Evolutionary conservation across 1,139 yeast species (phyloP).

Genomic region (Insectozyma bohioensis): DNA sequence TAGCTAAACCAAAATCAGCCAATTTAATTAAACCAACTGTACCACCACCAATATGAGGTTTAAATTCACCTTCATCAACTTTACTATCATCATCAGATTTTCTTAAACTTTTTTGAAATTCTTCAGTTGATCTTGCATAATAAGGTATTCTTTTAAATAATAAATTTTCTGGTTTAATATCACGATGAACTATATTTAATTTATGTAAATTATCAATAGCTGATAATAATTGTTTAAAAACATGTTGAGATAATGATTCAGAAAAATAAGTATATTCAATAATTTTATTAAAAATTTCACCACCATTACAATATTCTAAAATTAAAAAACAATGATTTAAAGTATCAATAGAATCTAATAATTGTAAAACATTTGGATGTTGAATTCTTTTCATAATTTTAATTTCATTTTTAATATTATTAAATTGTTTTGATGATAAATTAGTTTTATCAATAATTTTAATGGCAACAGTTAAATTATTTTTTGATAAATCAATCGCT

Average conservation of each 20-base stretch:
- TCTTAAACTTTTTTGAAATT: constrained; percentile 45
- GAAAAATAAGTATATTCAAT: constrained; percentile 88
- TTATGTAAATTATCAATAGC: constrained; percentile 83
- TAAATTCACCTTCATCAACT: constrained; percentile 82
- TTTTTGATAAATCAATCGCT: constrained; percentile 49
- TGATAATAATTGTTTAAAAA: constrained; percentile 78
- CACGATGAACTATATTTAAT: constrained; percentile 89
- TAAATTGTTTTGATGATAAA: constrained; percentile 46
- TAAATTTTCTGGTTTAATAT: constrained; percentile 91
- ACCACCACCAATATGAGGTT: constrained; percentile 82
- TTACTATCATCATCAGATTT: constrained; percentile 77
- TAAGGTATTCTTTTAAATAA: constrained; percentile 53
- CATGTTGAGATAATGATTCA: constrained; percentile 82
- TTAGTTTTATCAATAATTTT: constrained; percentile 78
- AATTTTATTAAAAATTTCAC: constrained; percentile 92
- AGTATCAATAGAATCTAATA: constrained; percentile 60
- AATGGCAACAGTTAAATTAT: constrained; percentile 67
- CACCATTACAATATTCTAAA: constrained; percentile 86
- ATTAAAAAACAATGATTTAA: constrained; percentile 71
- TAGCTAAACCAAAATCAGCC: constrained; percentile 93
- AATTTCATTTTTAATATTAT: constrained; percentile 77
- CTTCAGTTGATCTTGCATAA: constrained; percentile 47
- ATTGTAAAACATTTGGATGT: constrained; percentile 72
- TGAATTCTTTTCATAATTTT: constrained; percentile 69
- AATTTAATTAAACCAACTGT: constrained; percentile 82